A percentile compares a stretch with the other conserved stretches of the same genome.
Conservation (phyloP, 306 rosid species). For the Prunus padus region DNA sequence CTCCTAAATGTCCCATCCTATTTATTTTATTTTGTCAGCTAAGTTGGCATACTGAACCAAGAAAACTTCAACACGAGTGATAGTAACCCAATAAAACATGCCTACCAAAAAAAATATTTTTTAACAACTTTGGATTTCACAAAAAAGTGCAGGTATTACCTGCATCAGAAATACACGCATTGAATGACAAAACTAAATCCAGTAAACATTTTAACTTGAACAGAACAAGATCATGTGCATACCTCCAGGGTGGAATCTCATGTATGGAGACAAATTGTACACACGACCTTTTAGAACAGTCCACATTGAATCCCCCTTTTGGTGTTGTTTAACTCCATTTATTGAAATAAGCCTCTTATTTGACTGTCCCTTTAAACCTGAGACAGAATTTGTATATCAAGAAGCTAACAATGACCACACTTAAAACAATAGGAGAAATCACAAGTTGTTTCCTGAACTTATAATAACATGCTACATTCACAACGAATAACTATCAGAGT, state of each 20-base stretch:
- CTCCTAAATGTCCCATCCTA: not conserved
- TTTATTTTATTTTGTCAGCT: not conserved
- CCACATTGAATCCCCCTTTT: slow-evolving; percentile 82
- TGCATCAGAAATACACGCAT: not conserved
- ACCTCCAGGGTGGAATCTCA: slow-evolving; percentile 99
- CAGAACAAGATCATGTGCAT: slow-evolving; percentile 28
- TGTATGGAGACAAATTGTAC: slow-evolving; percentile 81
- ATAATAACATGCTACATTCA: not conserved
- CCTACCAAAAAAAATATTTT: not conserved
- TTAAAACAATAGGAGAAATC: slow-evolving; percentile 12
- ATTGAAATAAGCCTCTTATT: slow-evolving; percentile 77
- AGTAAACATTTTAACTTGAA: slow-evolving; percentile 16
- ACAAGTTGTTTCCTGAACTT: not conserved
- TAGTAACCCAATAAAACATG: not conserved
- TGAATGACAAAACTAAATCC: not conserved
- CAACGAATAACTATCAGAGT: not conserved
- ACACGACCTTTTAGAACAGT: slow-evolving; percentile 92
- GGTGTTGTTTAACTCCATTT: slow-evolving; percentile 80
- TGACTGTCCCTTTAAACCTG: slow-evolving; percentile 89
- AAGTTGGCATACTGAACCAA: not conserved
- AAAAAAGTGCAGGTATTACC: not conserved
- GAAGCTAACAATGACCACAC: slow-evolving; percentile 14
- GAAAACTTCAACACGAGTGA: not conserved
- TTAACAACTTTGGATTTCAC: not conserved
- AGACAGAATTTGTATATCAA: slow-evolving; percentile 10